phyloP scores from a whole-genome alignment of 2,329 filamentous ascomycete species.

The Scopulariopsis brevicaulis region DNA sequence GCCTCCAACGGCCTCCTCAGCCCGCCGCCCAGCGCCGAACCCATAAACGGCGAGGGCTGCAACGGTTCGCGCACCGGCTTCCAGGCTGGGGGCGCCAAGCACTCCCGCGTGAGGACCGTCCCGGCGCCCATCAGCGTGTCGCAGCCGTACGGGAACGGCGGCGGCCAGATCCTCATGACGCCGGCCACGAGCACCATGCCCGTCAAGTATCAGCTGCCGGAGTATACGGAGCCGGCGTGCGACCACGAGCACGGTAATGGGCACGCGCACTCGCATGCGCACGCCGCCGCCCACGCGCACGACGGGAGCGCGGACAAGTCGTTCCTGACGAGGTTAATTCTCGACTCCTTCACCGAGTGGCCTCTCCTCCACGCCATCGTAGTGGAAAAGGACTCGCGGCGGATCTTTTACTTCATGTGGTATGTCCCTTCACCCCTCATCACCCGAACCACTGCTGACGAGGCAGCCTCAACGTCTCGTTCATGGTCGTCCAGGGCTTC shows the following conservation, averaged over 20 bases:
- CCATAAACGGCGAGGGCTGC: not conserved
- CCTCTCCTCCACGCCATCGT: constrained; percentile 79
- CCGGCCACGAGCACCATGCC: constrained; percentile 19
- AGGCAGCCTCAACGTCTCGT: constrained; percentile 74
- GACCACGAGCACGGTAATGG: constrained; percentile 13
- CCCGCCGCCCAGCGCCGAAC: not conserved
- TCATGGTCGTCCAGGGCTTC: constrained; percentile 90
- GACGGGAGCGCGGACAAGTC: constrained; percentile 30
- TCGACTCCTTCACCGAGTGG: constrained; percentile 58
- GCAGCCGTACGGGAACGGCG: not conserved
- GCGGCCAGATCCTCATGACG: constrained; percentile 2
- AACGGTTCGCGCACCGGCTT: not conserved
- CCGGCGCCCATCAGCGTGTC: constrained; percentile 2
- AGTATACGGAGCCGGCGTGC: constrained; percentile 17
- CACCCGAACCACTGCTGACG: not conserved
- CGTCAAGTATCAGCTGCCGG: constrained; percentile 17
- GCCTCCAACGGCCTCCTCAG: not conserved
- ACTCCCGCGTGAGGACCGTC: not conserved
- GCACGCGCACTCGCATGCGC: constrained; percentile 5
- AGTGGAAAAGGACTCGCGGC: constrained; percentile 80
- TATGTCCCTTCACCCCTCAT: constrained; percentile 27
- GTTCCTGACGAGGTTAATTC: constrained; percentile 57
- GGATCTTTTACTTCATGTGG: constrained; percentile 97
- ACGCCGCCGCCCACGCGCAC: constrained; percentile 12
- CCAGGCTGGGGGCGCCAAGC: not conserved